Evolutionary conservation across 1,284 basidiomycete genomes (phyloP).

Genomic region (Ustanciosporium gigantosporum): DNA sequence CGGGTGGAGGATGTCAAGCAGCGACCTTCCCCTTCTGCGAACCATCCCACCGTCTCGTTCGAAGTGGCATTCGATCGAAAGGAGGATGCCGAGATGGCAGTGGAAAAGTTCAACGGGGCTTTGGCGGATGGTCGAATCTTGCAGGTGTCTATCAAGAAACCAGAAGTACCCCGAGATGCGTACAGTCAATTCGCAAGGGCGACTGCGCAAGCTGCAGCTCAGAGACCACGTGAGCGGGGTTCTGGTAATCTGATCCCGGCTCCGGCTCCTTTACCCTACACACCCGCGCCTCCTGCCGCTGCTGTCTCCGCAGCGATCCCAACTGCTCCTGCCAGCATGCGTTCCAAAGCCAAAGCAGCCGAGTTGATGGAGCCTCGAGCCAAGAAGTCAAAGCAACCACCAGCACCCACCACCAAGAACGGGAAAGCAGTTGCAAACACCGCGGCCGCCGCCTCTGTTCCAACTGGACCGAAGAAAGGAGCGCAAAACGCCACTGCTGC

Average conservation of each 20-base stretch:
- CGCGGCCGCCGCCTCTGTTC: neutral
- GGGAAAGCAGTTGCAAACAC: neutral
- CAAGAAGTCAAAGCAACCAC: slow-evolving; percentile 12
- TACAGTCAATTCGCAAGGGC: slow-evolving; percentile 29
- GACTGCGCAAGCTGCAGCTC: slow-evolving; percentile 24
- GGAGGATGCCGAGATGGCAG: slow-evolving; percentile 42
- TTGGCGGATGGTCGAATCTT: slow-evolving; percentile 56
- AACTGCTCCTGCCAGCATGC: slow-evolving; percentile 32
- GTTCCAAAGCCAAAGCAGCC: slow-evolving; percentile 13
- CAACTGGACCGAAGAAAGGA: slow-evolving; percentile 4
- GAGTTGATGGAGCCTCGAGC: slow-evolving; percentile 24
- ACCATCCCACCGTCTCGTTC: slow-evolving; percentile 49
- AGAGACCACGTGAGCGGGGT: slow-evolving; percentile 22
- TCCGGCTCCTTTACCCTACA: slow-evolving; percentile 28
- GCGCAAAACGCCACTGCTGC: neutral
- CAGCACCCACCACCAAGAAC: slow-evolving; percentile 6
- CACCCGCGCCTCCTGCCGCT: slow-evolving; percentile 19
- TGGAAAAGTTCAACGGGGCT: slow-evolving; percentile 52
- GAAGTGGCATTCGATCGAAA: slow-evolving; percentile 49
- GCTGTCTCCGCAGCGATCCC: slow-evolving; percentile 30
- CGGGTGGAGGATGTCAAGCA: slow-evolving; percentile 44
- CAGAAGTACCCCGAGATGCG: slow-evolving; percentile 21
- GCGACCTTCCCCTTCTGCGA: slow-evolving; percentile 37
- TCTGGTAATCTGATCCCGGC: slow-evolving; percentile 22
- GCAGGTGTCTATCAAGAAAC: slow-evolving; percentile 44